Percentiles rank a stretch among this genome's conserved stretches.
Evolutionary conservation across 192 early-diverging fungal species (phyloP).

Genomic region (Coemansia sp.): DNA sequence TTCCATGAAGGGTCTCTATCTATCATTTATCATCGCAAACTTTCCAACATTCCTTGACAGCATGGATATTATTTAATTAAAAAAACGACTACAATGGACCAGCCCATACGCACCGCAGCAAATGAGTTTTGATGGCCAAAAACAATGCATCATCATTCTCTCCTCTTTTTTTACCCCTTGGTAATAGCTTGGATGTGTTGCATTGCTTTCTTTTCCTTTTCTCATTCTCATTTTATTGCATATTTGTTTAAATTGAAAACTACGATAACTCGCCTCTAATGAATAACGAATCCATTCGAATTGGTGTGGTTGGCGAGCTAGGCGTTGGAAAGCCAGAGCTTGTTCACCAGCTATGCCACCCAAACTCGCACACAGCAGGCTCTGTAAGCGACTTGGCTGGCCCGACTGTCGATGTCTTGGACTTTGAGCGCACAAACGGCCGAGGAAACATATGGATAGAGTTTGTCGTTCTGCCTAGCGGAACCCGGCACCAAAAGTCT

Average conservation of each 20-base stretch:
- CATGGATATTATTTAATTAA: too few relatives aligned
- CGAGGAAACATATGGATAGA: slow-evolving; percentile 33
- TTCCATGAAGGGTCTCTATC: background rate
- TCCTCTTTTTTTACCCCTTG: too few relatives aligned
- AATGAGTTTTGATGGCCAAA: background rate
- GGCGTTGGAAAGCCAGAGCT: slow-evolving; percentile 45
- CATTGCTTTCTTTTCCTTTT: background rate
- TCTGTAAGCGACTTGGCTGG: slow-evolving; percentile 12
- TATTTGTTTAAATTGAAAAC: background rate
- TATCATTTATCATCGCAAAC: too few relatives aligned
- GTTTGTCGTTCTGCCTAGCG: slow-evolving; percentile 43
- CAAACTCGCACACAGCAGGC: background rate
- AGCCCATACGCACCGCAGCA: background rate
- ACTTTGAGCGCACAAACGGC: slow-evolving; percentile 20
- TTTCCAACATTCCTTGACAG: too few relatives aligned
- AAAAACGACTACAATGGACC: background rate
- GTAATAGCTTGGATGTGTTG: background rate
- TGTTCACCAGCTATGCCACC: slow-evolving; percentile 42
- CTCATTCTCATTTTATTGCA: background rate
- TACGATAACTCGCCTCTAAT: slow-evolving; percentile 2
- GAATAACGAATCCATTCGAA: slow-evolving; percentile 42
- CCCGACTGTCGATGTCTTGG: slow-evolving; percentile 34
- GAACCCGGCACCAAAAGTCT: slow-evolving; percentile 38
- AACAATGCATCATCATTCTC: background rate
- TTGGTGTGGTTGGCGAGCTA: slow-evolving; percentile 45